Conservation (phyloP, 805 yeast genomes). For the Nematodospora valgi region DNA sequence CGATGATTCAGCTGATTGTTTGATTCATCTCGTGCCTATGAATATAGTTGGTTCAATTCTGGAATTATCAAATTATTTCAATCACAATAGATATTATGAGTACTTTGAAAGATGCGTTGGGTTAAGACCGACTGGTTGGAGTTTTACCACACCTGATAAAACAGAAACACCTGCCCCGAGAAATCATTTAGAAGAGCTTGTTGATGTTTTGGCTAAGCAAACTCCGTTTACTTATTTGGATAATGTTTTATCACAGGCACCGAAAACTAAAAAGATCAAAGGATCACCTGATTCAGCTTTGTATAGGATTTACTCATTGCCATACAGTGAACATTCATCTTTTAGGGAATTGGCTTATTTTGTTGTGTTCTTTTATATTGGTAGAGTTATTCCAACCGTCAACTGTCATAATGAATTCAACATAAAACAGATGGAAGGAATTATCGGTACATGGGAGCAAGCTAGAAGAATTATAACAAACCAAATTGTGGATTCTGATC, state of each 20-base stretch:
- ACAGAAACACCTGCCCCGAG: too few relatives aligned
- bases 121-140: constrained; percentile 90
- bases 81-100: constrained; percentile 38
- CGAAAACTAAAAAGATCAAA: constrained; percentile 14
- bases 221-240: constrained; percentile 22
- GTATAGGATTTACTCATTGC: constrained; percentile 57
- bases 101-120: constrained; percentile 65
- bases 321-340: constrained; percentile 94
- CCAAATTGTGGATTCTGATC: constrained; percentile 2
- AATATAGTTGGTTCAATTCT: constrained; percentile 46
- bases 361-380: constrained; percentile 48
- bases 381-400: constrained; percentile 76
- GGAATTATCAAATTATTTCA: constrained; percentile 48
- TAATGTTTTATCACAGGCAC: constrained; percentile 30
- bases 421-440: constrained; percentile 27
- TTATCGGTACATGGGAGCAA: constrained; percentile 29
- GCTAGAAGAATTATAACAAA: constrained; percentile 14
- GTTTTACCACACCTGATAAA: constrained; percentile 31
- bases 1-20: constrained; percentile 42
- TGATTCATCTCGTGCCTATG: constrained; percentile 72
- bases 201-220: constrained; percentile 13
- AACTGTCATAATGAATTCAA: constrained; percentile 31
- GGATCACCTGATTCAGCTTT: constrained; percentile 20
- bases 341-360: constrained; percentile 74
- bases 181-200: constrained; percentile 12